Base-by-base conservation (phyloP, 257 asterid species). In the Lavandula angustifolia region DNA sequence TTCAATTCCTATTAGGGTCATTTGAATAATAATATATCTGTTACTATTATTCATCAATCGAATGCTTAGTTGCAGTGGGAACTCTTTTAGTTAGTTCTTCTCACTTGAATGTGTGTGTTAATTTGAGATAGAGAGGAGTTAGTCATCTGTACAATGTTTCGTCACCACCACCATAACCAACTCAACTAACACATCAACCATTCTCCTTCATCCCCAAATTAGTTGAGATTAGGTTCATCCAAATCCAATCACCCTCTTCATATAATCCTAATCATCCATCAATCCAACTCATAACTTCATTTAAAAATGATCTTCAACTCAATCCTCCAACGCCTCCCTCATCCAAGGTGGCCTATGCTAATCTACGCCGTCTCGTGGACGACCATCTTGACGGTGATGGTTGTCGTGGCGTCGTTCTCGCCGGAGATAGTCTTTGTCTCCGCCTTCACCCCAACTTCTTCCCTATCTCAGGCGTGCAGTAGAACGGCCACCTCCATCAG, bases 391-490 rank as follows among this genome's bases (percentile, higher is more conserved):
- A 88, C 94, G 22, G 60, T 69, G 4, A 72, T 80, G 57, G 96
- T 85, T 72, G 96, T 87, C 9, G 67, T 82, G 22, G 95, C 94
- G 1, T 91, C 98, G 0, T 91, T 91, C 59, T 63, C 86, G 0
- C 95, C 98, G 7, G 98, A 91, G 74, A 11, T 88, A 37, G 96
- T 96, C 9, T 91, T 91, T n/a, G 87, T 91, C n/a, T 84, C 84
- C 1, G 86, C 87, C 18, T 75, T 83, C 16, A 67, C 66, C 14
- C 91, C 91, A 0, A 3, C 73, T 10, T 84, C 95, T 33, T 43
- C 81, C 8, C 66, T 74, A 59, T 79, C 95, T 10, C 47, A 38
- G 68, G 75, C 78, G 40, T 88, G 96, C 71, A 51, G 62, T 1
- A 16, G 42, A 16, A 7, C 35, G 32, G 66, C 47, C 9, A 81